Base-by-base conservation (phyloP, 306 rosid genomes). In the Lathyrus aphaca region DNA sequence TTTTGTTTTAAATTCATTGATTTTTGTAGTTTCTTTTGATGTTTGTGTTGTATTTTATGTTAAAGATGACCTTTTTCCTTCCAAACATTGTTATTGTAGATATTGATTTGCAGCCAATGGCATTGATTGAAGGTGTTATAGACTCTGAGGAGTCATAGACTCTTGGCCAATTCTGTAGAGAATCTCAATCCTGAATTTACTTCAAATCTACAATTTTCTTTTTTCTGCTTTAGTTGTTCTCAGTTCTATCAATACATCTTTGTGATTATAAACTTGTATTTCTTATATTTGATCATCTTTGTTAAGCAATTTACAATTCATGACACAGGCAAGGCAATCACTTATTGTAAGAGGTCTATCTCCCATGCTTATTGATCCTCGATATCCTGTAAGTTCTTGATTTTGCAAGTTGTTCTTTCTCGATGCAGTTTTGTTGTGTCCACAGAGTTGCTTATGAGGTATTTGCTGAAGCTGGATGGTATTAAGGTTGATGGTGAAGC, bases 311-410 rank as follows among this genome's bases (percentile, higher is more conserved):
- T 50, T 44, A 56, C 27, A 38, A 53, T 69, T 77, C 14, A 11
- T 82, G 82, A 62, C 39, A 10, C 86, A 91, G 97, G 99, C 99
- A 64, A 91, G 99, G 82, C 99, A 95, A 64, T 91, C 99, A 23
- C 97, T 91, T 50, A 74, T 95, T 66, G 92, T 95, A 8, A 89
- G 99, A 80, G 97, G 99, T 42, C 97, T 95, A 67, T 95, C 89
- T 86, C 97, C 97, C 64, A 80, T 91, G 92, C 99, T 95, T 72
- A 97, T 96, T 55, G 99, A 95, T 85, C 99, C 97, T 43, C 86
- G 95, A 68, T 97, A 95, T 78, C 97, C 99, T 32, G 99, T 95
- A 85, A 88, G 98, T 82, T 44, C 23, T 43, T 57, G 29, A 29
- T 50, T 39, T 49, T 39, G 16, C 43, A 53, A 71, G 6, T 3